Percentiles rank a stretch among this genome's conserved stretches.
phyloP scores from a whole-genome alignment of 306 rosid genomes.

The Gastrolobium villosum region DNA sequence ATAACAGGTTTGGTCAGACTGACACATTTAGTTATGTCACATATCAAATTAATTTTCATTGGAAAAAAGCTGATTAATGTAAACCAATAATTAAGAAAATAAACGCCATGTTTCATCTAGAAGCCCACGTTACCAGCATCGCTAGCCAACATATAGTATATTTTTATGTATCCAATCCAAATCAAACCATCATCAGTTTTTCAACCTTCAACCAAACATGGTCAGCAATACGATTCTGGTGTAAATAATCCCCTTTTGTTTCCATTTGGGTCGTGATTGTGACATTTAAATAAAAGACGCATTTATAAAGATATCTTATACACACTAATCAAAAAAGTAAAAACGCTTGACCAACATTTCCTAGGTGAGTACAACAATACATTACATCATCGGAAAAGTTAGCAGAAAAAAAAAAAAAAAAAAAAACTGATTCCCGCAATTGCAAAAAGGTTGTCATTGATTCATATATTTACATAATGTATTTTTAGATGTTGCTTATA shows the following conservation, averaged over 20 bases:
- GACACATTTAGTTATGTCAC: neutral
- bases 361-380: neutral
- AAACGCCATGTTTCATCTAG: neutral
- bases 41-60: neutral
- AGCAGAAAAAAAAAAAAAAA: neutral
- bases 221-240: neutral
- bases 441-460: slow-evolving; percentile 32
- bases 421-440: neutral
- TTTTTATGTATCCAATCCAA: neutral
- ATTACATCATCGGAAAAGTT: neutral
- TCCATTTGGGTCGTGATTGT: neutral
- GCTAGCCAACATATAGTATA: too few species aligned
- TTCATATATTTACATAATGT: slow-evolving; percentile 1
- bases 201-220: slow-evolving; percentile 8
- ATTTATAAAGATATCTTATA: neutral
- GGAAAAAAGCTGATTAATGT: neutral
- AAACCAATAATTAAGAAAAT: neutral
- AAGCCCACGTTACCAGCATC: neutral
- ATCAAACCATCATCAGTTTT: neutral
- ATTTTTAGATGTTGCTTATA: neutral
- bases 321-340: neutral
- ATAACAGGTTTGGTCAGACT: too few species aligned
- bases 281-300: neutral
- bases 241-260: neutral
- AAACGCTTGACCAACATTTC: neutral